A percentile compares a stretch with the other conserved stretches of the same genome.
Conservation (phyloP, 352 stramenopile species). For the Blastocystis sp. region DNA sequence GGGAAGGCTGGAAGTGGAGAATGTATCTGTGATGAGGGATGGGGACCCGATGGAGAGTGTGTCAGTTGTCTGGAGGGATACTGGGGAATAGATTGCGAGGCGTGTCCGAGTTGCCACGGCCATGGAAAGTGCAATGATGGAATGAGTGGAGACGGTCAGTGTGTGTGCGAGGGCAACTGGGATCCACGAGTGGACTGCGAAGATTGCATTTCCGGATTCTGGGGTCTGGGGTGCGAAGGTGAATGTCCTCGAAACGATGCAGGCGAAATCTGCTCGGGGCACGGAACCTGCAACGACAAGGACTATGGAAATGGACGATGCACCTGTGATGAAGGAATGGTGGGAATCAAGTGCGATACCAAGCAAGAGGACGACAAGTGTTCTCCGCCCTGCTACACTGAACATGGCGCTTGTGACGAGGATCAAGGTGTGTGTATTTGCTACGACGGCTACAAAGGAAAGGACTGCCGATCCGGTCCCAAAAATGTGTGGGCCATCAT, state of each 20-base stretch:
- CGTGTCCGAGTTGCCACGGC: slow-evolving; percentile 74
- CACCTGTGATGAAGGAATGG: slow-evolving; percentile 77
- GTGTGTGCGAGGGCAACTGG: slow-evolving; percentile 78
- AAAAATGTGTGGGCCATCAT: not conserved
- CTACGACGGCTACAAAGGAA: not conserved
- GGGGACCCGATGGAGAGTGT: slow-evolving; percentile 72
- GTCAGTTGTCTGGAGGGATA: slow-evolving; percentile 78
- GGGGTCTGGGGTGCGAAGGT: slow-evolving; percentile 72
- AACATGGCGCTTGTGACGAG: slow-evolving; percentile 19
- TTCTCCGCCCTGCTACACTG: not conserved
- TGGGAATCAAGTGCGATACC: slow-evolving; percentile 39
- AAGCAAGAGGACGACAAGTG: not conserved
- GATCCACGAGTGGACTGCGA: slow-evolving; percentile 74
- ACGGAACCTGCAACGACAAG: slow-evolving; percentile 76
- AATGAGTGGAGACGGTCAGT: slow-evolving; percentile 74
- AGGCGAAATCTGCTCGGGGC: slow-evolving; percentile 73
- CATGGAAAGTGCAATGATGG: slow-evolving; percentile 78
- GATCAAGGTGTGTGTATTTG: not conserved
- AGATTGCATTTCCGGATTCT: slow-evolving; percentile 77
- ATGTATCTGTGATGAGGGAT: slow-evolving; percentile 77
- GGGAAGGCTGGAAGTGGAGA: slow-evolving; percentile 74
- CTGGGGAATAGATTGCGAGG: slow-evolving; percentile 71
- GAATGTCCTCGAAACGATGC: slow-evolving; percentile 74
- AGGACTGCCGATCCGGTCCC: not conserved
- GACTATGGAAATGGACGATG: slow-evolving; percentile 71